Evolutionary conservation across 306 rosid species (phyloP).

Genomic region (Spatholobus suberectus): DNA sequence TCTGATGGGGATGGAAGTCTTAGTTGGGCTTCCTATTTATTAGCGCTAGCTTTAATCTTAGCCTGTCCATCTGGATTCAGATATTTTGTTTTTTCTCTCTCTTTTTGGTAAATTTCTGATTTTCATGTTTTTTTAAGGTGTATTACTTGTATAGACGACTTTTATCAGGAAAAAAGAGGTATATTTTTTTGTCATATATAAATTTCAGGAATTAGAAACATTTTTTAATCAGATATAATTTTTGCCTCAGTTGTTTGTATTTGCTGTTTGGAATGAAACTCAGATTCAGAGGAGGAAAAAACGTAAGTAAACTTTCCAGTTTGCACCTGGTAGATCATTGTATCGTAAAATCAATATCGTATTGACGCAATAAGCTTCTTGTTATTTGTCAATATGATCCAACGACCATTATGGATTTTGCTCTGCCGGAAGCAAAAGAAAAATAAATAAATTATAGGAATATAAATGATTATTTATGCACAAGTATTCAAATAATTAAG

Average conservation of each 20-base stretch:
- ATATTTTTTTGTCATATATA: neutral
- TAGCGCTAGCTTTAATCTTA: constrained; percentile 1
- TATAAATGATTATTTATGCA: neutral
- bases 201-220: neutral
- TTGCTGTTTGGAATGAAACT: neutral
- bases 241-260: neutral
- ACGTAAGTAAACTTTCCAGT: neutral
- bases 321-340: neutral
- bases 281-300: neutral
- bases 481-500: neutral
- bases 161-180: neutral
- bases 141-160: constrained; percentile 9
- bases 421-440: neutral
- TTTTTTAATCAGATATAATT: neutral
- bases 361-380: neutral
- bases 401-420: neutral
- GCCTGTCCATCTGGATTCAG: constrained; percentile 8
- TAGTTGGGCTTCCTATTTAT: constrained; percentile 20
- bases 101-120: neutral
- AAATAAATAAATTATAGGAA: neutral
- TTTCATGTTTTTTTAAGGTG: constrained; percentile 4
- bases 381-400: neutral
- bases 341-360: neutral
- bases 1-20: constrained; percentile 13
- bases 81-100: neutral